phyloP scores from a whole-genome alignment of 1,284 basidiomycete species.

The Xerocomus minutiporus region DNA sequence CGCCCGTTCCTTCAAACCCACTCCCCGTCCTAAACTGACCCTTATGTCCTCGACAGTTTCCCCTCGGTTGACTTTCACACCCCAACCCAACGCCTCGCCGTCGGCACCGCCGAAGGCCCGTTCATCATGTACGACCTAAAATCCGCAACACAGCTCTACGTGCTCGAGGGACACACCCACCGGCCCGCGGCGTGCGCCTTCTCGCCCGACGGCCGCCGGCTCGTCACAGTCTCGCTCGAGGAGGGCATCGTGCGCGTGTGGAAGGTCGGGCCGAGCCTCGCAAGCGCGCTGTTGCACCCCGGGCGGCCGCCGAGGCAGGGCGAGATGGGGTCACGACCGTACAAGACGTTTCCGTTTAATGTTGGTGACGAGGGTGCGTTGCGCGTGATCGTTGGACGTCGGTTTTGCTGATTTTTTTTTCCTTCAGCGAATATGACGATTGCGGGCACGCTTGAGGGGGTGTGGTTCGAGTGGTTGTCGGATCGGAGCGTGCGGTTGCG shows the following conservation, averaged over 20 bases:
- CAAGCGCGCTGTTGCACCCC: slow-evolving; percentile 79
- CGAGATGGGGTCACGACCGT: slow-evolving; percentile 74
- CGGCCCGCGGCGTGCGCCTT: slow-evolving; percentile 80
- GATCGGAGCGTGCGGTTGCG: slow-evolving; percentile 78
- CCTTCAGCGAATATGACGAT: slow-evolving; percentile 63
- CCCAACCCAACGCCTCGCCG: slow-evolving; percentile 80
- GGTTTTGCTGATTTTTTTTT: neutral
- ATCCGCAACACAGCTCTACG: slow-evolving; percentile 90
- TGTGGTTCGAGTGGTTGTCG: slow-evolving; percentile 79
- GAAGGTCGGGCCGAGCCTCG: slow-evolving; percentile 85
- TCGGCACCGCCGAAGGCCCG: slow-evolving; percentile 91
- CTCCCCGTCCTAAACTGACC: neutral
- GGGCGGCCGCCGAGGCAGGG: slow-evolving; percentile 91
- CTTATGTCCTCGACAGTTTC: slow-evolving; percentile 51
- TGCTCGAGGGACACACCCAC: slow-evolving; percentile 87
- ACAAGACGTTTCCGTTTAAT: slow-evolving; percentile 77
- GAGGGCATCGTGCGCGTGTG: slow-evolving; percentile 81
- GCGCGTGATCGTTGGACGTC: neutral
- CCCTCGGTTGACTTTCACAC: slow-evolving; percentile 91
- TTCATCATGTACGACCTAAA: slow-evolving; percentile 97
- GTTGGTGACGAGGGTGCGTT: slow-evolving; percentile 57
- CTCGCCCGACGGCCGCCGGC: slow-evolving; percentile 86
- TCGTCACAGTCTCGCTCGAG: slow-evolving; percentile 84
- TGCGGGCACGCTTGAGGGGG: slow-evolving; percentile 66
- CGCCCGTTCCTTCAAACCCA: neutral